phyloP scores from a whole-genome alignment of 441 rosid species.

The Metrosideros polymorpha region DNA sequence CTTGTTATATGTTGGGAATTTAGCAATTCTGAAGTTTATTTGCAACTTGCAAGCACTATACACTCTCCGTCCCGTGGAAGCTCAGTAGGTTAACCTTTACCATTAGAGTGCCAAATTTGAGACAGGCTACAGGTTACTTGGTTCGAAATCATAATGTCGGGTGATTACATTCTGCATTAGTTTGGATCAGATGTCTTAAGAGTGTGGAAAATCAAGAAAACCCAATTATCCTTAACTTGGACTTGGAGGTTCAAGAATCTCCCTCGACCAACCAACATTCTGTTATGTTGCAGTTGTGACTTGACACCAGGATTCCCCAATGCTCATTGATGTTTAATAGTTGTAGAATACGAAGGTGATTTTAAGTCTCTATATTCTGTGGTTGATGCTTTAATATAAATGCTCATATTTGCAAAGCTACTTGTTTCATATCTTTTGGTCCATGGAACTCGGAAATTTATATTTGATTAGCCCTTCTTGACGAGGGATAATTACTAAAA shows the following conservation, averaged over 20 bases:
- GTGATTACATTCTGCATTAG: neutral
- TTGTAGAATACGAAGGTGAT: neutral
- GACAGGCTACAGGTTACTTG: neutral
- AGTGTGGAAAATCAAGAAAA: neutral
- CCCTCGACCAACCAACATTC: neutral
- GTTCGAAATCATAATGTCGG: neutral
- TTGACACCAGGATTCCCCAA: neutral
- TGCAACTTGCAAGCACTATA: neutral
- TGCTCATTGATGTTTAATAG: neutral
- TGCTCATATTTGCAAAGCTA: neutral
- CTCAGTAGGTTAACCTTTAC: neutral
- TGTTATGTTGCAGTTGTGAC: neutral
- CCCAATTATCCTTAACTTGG: neutral
- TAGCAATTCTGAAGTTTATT: neutral
- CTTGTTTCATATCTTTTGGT: neutral
- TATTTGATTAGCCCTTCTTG: neutral
- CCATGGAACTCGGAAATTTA: neutral
- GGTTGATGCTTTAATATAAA: neutral
- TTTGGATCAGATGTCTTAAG: neutral
- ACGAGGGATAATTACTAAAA: too few relatives aligned
- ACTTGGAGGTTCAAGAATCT: neutral
- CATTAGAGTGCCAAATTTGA: neutral
- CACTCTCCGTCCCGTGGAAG: neutral
- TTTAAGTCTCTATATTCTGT: neutral
- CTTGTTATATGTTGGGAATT: neutral